Base-by-base conservation (phyloP, 495 filamentous ascomycete species). In the Talaromyces stipitatus region DNA sequence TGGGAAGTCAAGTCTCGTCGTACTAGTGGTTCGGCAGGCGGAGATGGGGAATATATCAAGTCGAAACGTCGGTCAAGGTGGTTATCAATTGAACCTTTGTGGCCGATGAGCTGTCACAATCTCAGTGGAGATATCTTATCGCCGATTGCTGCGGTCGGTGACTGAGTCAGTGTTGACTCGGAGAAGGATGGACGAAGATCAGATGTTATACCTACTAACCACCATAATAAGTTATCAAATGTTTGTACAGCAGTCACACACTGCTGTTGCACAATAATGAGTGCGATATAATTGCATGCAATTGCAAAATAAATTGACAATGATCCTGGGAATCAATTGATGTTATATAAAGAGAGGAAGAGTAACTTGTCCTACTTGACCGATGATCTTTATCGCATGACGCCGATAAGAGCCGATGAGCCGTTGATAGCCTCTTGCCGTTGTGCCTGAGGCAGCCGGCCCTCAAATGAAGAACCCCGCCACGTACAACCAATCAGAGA, bases 401-500 rank as follows among this genome's bases (percentile, higher is more conserved):
- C 43, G 32, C n/a, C 30, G 30, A 33, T 33, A 46, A 46, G 43
- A 2, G 16, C 43, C 43, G 45, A 48, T 48, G 24, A 48, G 20
- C 45, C 45, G 45, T 48, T 18, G 45, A 48, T 48, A 48, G 22
- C 45, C 45, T 18, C 24, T 6, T 33, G 30, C 24, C 10, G 16
- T 26, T 14, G 10, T 57, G 66, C 66, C 66, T 67, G 54, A 67
- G 64, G 64, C 66, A 46, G 12, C 26, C 26, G 45, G 12, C 7
- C 6, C 12, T 33, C 12, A 33, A n/a, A 2, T 48, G 22, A 18
- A 24, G 20, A 26, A 45, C 61, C 58, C 62, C 60, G 53, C 60
- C 65, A 62, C 62, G 58, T 59, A 45, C 54, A 27, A 26, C 63
- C 57, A 65, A 61, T 62, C 45, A 45, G 64, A 63, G 61, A 62